Percentiles rank a stretch among this genome's conserved stretches.
These are phyloP conservation scores for Coccomyxa subellipsoidea DNA, from an alignment of 163 green algal species.

Conservation along the genomic window DNA sequence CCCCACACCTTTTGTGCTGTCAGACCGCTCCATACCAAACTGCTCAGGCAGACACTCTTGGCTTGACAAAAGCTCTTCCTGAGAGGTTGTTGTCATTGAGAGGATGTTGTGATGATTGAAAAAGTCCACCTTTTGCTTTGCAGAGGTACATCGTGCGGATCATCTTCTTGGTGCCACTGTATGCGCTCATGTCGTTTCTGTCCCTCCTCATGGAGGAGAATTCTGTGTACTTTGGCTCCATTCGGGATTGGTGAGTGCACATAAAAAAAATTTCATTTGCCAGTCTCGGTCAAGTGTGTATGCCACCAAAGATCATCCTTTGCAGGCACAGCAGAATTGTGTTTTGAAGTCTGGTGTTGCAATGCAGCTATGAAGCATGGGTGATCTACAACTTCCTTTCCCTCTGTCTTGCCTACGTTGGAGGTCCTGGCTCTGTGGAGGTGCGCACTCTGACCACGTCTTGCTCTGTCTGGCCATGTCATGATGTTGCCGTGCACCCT, in stretches of 20 bases:
- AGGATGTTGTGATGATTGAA: no score
- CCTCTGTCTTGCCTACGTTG: slow-evolving; percentile 92
- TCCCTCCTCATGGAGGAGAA: slow-evolving; percentile 70
- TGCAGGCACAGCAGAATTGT: no score
- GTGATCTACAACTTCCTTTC: slow-evolving; percentile 99
- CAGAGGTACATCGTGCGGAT: slow-evolving; percentile 98
- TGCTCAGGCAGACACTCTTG: no score
- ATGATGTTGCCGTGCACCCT: no score
- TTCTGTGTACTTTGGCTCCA: slow-evolving; percentile 87
- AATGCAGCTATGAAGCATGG: slow-evolving; percentile 90
- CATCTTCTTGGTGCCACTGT: slow-evolving; percentile 98
- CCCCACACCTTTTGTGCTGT: background rate
- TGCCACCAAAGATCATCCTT: no score
- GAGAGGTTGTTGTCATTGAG: no score
- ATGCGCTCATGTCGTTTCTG: slow-evolving; percentile 79
- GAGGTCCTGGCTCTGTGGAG: slow-evolving; percentile 84
- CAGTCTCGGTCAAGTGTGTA: no score
- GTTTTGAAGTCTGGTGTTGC: background rate
- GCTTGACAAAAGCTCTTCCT: no score
- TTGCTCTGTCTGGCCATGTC: no score
- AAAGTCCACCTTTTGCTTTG: slow-evolving; percentile 15
- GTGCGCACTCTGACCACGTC: background rate
- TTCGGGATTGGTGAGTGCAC: slow-evolving; percentile 80
- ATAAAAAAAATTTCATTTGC: no score
- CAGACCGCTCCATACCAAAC: background rate